A percentile compares a stretch with the other conserved stretches of the same genome.
phyloP scores from a whole-genome alignment of 441 rosid genomes.

The Melastoma candidum region DNA sequence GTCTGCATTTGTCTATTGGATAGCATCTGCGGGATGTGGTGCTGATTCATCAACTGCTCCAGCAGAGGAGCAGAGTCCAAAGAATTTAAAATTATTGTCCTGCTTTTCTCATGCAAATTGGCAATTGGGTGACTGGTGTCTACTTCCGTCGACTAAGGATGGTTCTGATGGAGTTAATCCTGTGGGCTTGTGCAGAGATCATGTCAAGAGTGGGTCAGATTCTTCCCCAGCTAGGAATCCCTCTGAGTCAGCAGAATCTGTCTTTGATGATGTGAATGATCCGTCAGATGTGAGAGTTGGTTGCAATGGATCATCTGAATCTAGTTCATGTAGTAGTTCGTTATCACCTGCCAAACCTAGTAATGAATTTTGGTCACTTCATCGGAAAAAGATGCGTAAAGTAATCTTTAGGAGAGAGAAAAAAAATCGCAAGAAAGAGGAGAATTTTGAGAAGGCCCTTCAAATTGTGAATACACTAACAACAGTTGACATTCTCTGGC shows the following conservation, averaged over 20 bases:
- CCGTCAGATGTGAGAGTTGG: conserved; percentile 27
- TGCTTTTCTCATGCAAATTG: conserved; percentile 86
- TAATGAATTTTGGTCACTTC: conserved; percentile 76
- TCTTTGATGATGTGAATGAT: conserved; percentile 28
- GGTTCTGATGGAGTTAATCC: conserved; percentile 35
- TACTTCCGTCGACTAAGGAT: conserved; percentile 42
- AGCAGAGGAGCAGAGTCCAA: conserved; percentile 85
- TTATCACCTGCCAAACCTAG: conserved; percentile 40
- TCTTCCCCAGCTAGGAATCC: conserved; percentile 25
- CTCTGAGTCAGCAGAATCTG: conserved; percentile 36
- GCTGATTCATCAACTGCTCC: conserved; percentile 83
- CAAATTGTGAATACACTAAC: conserved; percentile 62
- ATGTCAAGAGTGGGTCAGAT: conserved; percentile 26
- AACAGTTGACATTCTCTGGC: conserved; percentile 83
- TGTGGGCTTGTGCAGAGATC: conserved; percentile 44
- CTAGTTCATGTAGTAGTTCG: conserved; percentile 41
- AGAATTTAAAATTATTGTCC: conserved; percentile 70
- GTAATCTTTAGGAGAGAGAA: conserved; percentile 72
- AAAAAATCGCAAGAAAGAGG: conserved; percentile 76
- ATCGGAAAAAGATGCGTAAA: conserved; percentile 83
- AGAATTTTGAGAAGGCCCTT: conserved; percentile 74
- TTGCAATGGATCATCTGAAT: conserved; percentile 27
- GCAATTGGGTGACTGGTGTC: conserved; percentile 97
- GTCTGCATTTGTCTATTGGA: conserved; percentile 84
- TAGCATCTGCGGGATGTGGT: conserved; percentile 93